Evolutionary conservation across 352 stramenopile species (phyloP).

Genomic region (Elongisporangium undulatum): DNA sequence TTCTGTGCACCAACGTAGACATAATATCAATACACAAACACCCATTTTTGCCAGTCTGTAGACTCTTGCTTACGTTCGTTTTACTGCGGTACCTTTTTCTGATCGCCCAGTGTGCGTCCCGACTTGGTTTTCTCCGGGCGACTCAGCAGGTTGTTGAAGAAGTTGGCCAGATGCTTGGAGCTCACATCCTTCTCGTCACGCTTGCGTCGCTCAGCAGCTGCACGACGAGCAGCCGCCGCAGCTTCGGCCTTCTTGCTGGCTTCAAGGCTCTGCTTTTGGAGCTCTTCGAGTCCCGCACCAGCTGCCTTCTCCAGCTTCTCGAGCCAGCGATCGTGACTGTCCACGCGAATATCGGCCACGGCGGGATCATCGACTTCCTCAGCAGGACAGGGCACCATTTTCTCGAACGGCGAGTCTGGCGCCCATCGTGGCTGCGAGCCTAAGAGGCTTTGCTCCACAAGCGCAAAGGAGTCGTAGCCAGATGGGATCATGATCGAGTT

Average conservation of each 20-base stretch:
- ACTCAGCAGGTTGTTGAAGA: constrained; percentile 87
- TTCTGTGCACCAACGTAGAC: constrained; percentile 28
- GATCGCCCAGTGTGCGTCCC: constrained; percentile 43
- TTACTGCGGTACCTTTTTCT: constrained; percentile 45
- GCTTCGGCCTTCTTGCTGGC: constrained; percentile 78
- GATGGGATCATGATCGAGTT: constrained; percentile 68
- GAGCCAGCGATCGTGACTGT: constrained; percentile 71
- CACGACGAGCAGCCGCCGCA: constrained; percentile 56
- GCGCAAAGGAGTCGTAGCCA: constrained; percentile 71
- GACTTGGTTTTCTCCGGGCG: constrained; percentile 79
- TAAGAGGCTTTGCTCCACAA: constrained; percentile 74
- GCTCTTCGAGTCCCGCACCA: constrained; percentile 65
- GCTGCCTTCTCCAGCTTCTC: constrained; percentile 81
- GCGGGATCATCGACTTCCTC: constrained; percentile 29
- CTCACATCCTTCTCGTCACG: constrained; percentile 81
- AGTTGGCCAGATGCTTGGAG: constrained; percentile 83
- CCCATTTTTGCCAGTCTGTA: background rate
- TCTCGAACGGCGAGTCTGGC: constrained; percentile 75
- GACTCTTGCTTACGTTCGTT: constrained; percentile 1
- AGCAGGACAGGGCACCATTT: constrained; percentile 62
- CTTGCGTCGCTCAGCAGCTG: constrained; percentile 66
- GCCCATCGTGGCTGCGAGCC: constrained; percentile 73
- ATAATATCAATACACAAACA: constrained; percentile 3
- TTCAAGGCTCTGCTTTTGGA: constrained; percentile 84
- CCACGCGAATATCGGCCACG: constrained; percentile 48